Base-by-base conservation (phyloP, 352 stramenopile genomes). In the Pythium diclinum region DNA sequence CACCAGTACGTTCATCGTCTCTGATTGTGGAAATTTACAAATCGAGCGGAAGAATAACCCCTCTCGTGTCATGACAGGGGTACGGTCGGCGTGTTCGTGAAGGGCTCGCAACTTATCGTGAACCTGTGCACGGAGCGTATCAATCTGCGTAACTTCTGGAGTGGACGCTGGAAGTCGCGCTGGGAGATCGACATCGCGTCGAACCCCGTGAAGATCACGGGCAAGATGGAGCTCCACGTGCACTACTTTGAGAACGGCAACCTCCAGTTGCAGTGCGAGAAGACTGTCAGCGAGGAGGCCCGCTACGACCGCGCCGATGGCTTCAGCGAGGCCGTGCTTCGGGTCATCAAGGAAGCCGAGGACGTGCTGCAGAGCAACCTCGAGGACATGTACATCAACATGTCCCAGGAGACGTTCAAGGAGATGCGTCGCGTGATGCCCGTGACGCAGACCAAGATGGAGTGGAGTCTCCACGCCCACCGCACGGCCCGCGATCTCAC, bases 191-290 rank as follows among this genome's bases (percentile, higher is more conserved):
- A 90, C 30, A 56, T 91, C 61, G 77, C 74, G 13, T 61, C 72
- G 4, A 80, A 85, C n/a, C 81, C 76, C 0, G 47, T 80, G 19
- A 65, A 52, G 3, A 61, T 91, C 11, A 72, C 71, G 28, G 89
- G 90, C 56, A 79, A 59, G 23, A 91, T 97, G 57, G 67, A 86
- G 56, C 71, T 98, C 40, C 88, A 92, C 61, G 91, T 95, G 30
- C 94, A 98, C 75, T 98, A 98, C 77, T 98, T 97, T 79, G 94
- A 98, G 79, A 97, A 98, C 74, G 94, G 93, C 33, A 98, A 98
- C 67, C 74, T 98, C 51, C 92, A 98, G 77, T 68, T 98, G 44
- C 84, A 96, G 65, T 92, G 77, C 53, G 71, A 76, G 60, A 97
- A 96, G 65, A 56, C 73, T 3, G 63, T 96, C 5, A 48, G 34